Evolutionary conservation across 495 filamentous ascomycete species (phyloP), one percentile per base, ranked within the genome.

Genomic region (Hyaloscypha variabilis): DNA sequence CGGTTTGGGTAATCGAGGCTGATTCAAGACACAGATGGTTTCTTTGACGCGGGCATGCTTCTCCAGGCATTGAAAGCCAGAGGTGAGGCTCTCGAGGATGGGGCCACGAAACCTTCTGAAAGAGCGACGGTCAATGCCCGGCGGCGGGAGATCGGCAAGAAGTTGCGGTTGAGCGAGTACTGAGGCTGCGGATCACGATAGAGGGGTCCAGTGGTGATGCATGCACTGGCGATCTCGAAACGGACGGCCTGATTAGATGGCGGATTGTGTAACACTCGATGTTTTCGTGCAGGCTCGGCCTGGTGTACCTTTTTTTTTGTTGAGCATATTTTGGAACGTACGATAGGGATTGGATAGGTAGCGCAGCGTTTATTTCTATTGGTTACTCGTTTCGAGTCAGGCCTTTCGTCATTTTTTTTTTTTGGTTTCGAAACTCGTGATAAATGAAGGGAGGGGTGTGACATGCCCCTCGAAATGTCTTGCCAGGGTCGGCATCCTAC

Each of bases 1-100:
- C 57, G 57, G 25, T 30, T 17, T 42, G 21, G 19, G 17, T 36
- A 17, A 10, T 31, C 36, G 23, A 23, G n/a, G 17, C 25, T 26
- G 30, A 64, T 8, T 26, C 50, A 56, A 46, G 19, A 21, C 10
- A 61, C 70, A 97, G 93, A 97, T 81, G 93, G 93, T 42, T 97
- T 97, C 82, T 97, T 97, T 77, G 93, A 97, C 77, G 92, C 93
- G 2, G 93, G 93, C 34, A 94, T 96, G 91, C 84, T 97, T 8
- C 82, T 94, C 8, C 91, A 94, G 75, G 93, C 92, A 11, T 85
- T 97, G 29, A 94, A 93, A 74, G 89, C 81, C 19, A 72, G 83
- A 39, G 70, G 70, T 3, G 70, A 69, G 25, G 65, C 55, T 3
- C 25, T 60, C 1, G 64, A 66, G n/a, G 70, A 67, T 26, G 65